Base-by-base conservation (phyloP, 345 rosid genomes). In the Geranium brycei region DNA sequence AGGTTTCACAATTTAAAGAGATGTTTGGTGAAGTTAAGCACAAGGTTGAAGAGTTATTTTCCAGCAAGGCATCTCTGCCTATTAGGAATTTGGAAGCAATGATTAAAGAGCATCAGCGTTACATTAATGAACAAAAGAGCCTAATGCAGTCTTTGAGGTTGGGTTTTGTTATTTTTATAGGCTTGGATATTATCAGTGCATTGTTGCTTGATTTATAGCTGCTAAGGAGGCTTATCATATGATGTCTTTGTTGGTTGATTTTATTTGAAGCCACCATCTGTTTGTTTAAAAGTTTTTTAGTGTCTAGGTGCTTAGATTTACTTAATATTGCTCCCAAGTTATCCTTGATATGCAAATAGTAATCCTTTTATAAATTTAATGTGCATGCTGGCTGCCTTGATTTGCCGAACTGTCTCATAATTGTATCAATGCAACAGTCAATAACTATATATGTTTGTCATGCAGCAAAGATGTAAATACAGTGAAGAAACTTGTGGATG, bases 71-170 rank as follows among this genome's bases (percentile, higher is more conserved):
- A 35, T 72, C 89, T 51, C 63, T 72, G 7, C 66, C 88, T 8
- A 71, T 73, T 65, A 79, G 76, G 80, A 82, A 75, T 74, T 70
- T 88, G 72, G 96, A 95, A 66, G 69, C 59, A 67, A 65, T 75
- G 58, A 73, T 95, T 65, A 84, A 79, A 76, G 97, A 88, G 69
- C 86, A 82, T 64, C 88, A 77, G 60, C 82, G 72, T 7, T 84
- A 64, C 76, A 77, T 88, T 64, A 71, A 76, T 57, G 97, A 95
- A 69, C 91, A 91, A 66, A 91, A 83, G 75, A 88, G 88, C 74
- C 84, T 91, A 69, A 85, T 88, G 96, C 99, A 95, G 69, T 88
- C 97, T 59, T 75, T 95, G 77, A 95, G 99, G 99, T 95, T 72
- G 60, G 89, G 69, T 71, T 62, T 47, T 30, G 30, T 32, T 30